Base-by-base conservation (phyloP, 139 green algal species). In the Marvania coccoides region DNA sequence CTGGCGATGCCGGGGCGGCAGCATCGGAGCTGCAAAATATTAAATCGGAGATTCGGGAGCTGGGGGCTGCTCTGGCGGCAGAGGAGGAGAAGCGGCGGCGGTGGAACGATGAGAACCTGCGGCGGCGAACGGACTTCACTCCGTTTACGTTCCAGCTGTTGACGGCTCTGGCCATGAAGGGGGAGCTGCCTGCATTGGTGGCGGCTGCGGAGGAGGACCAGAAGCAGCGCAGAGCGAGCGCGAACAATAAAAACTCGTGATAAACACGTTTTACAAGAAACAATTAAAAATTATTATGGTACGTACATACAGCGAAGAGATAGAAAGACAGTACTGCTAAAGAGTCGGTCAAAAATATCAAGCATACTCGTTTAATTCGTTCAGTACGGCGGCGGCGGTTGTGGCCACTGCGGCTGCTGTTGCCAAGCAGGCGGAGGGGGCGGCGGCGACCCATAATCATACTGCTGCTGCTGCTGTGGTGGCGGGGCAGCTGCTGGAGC, bases 131-230 rank as follows among this genome's bases (percentile, higher is more conserved):
- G 57, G 96, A 97, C 78, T 97, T 95, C 81, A 80, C 98, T 3
- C 94, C 94, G 4, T 92, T 97, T 54, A 54, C 96, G 0, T 98
- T 96, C 82, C 88, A 95, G 59, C 83, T 96, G 36, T 68, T 98
- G 5, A 89, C 84, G 57, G 48, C 86, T 4, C 74, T 97, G 37
- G 92, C 93, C 2, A 79, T 89, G 65, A 85, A 91, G 55, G 81
- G 85, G 28, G 61, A 95, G 80, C 69, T 97, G 39, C 56, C 81
- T 57, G 73, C 76, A 1, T 68, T 97, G 12, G 79, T 97, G 24
- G 73, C 90, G 36, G 57, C 69, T 26, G 87, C 87, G 23, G 13
- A 58, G 15, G 31, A 79, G 13, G 66, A 72, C 31, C 23, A 54
- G 42, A 31, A 61, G 46, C 33, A 62, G 38, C 38, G 9, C 38